Percentiles rank a stretch among this genome's conserved stretches.
Evolutionary conservation across 768 basidiomycete genomes (phyloP).

Genomic region (Boletus insuetus): DNA sequence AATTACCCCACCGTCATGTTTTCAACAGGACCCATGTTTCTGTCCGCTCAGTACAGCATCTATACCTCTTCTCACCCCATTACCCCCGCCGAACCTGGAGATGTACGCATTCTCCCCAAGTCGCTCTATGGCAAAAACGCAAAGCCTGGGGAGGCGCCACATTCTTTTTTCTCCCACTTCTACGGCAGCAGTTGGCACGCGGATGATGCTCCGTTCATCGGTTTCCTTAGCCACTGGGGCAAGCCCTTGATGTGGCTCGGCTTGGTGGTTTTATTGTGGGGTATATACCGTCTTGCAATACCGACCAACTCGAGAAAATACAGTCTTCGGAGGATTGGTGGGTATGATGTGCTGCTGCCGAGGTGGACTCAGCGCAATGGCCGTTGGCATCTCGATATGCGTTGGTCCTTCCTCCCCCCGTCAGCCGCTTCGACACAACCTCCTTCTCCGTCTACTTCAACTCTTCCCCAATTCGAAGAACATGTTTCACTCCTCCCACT

Average conservation of each 20-base stretch:
- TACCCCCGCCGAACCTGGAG: conserved; percentile 51
- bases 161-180: conserved; percentile 95
- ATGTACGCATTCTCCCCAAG: conserved; percentile 91
- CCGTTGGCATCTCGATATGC: conserved; percentile 70
- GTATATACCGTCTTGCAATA: conserved; percentile 54
- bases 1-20: conserved; percentile 99
- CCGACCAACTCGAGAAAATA: conserved; percentile 61
- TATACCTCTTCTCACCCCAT: conserved; percentile 69
- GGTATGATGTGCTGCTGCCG: conserved; percentile 78
- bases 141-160: conserved; percentile 72
- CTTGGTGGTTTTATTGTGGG: conserved; percentile 65
- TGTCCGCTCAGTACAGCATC: conserved; percentile 90
- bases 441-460: conserved; percentile 46
- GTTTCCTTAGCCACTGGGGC: conserved; percentile 87
- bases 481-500: conserved; percentile 58
- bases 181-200: conserved; percentile 99
- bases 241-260: conserved; percentile 87
- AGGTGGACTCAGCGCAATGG: conserved; percentile 69
- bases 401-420: conserved; percentile 49
- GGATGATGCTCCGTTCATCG: conserved; percentile 96
- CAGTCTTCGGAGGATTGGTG: conserved; percentile 57
- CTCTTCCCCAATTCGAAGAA: conserved; percentile 48
- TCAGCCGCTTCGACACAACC: conserved; percentile 40
- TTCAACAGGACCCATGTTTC: conserved; percentile 98
- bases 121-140: conserved; percentile 98